These are phyloP conservation scores for Phytophthora hibernalis DNA, from an alignment of 352 stramenopile species.

Conservation along the genomic window DNA sequence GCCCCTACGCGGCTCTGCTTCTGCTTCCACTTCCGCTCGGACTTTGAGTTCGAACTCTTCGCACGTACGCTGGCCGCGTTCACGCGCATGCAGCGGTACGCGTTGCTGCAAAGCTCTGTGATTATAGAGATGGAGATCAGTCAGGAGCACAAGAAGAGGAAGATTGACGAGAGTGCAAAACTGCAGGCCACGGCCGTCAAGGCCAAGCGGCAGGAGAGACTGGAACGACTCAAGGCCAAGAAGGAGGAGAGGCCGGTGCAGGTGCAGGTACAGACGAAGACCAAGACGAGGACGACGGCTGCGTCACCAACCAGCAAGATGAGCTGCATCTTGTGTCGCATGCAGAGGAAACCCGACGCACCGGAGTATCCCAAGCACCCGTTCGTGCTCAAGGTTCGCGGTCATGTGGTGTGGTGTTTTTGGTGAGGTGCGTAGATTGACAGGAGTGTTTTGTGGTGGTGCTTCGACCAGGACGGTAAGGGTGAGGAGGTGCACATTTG, in stretches of 20 bases:
- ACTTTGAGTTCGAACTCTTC: slow-evolving; percentile 67
- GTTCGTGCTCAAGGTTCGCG: slow-evolving; percentile 74
- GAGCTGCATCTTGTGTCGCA: slow-evolving; percentile 59
- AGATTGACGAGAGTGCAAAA: slow-evolving; percentile 14
- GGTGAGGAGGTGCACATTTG: slow-evolving; percentile 61
- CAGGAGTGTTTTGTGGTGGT: neutral
- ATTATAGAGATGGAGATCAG: slow-evolving; percentile 67
- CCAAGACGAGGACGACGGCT: slow-evolving; percentile 13
- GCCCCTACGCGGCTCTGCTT: slow-evolving; percentile 48
- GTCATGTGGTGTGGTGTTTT: neutral
- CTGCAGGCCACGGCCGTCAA: slow-evolving; percentile 20
- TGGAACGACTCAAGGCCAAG: slow-evolving; percentile 15
- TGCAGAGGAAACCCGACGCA: slow-evolving; percentile 30
- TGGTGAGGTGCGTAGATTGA: neutral
- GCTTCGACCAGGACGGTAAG: slow-evolving; percentile 49
- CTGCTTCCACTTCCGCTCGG: slow-evolving; percentile 72
- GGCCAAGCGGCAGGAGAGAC: slow-evolving; percentile 18
- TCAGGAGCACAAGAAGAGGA: slow-evolving; percentile 30
- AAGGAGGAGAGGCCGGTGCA: slow-evolving; percentile 10
- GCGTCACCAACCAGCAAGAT: slow-evolving; percentile 31
- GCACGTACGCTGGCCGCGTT: slow-evolving; percentile 43
- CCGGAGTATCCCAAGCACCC: slow-evolving; percentile 62
- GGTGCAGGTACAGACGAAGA: slow-evolving; percentile 10
- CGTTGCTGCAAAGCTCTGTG: slow-evolving; percentile 58
- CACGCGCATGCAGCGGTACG: slow-evolving; percentile 48